Evolutionary conservation across 2,329 filamentous ascomycete species (phyloP), one percentile per base, ranked within the genome.

Genomic region (Phialophora chinensis): DNA sequence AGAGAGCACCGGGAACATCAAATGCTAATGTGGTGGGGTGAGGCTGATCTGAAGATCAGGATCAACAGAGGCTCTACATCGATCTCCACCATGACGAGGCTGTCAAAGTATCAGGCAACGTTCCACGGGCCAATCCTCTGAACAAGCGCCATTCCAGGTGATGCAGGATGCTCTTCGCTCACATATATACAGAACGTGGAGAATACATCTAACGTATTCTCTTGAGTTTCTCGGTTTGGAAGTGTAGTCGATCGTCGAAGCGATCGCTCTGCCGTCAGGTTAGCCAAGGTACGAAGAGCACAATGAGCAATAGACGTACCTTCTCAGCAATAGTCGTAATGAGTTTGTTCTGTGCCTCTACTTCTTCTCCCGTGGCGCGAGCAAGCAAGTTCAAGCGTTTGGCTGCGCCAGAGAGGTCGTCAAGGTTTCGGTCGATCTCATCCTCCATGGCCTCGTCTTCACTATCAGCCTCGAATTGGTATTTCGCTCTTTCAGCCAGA

Each of bases 321-420:
- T 96, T 96, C 71, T 82, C 82, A 71, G 86, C 91, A 75, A 97
- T 92, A 66, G 88, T 85, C 69, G 91, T 89, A 74, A 97, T 90
- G 74, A 89, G 85, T 73, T 85, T 85, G 79, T 96, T 96, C 81
- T 96, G 91, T 65, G 85, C 81, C 68, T 92, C 88, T 27, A 95
- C 85, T 76, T 95, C 91, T 55, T 86, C 82, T 56, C 89, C 90
- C 74, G 92, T 93, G 54, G 90, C 91, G 71, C 85, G 83, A 17
- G 91, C 91, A 25, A 95, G 82, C 69, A 85, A 82, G 74, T 96
- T 93, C 76, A 96, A 81, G 70, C 90, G 86, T 66, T 85, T 84
- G 11, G 91, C 90, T 64, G 86, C 86, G 64, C 84, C 83, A 63
- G 85, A 79, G 44, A 91, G 79, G 55, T 85, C 81, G 72, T 88